phyloP scores from a whole-genome alignment of 371 early-diverging fungal species.

The Mortierella sp. region DNA sequence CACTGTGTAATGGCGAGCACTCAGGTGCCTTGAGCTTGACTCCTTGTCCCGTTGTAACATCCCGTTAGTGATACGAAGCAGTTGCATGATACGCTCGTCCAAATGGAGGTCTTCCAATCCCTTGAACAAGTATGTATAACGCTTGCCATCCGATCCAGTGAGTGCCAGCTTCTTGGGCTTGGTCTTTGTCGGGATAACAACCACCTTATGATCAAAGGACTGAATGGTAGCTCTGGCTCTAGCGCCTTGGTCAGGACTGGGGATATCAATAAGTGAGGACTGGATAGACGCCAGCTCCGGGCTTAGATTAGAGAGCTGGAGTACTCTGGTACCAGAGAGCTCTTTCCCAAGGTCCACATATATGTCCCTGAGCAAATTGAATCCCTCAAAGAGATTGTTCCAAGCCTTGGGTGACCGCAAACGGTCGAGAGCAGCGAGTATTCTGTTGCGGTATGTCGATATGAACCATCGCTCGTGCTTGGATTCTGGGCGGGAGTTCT shows the following conservation, averaged over 20 bases:
- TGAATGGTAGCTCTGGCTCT: conserved; percentile 58
- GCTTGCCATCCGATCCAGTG: conserved; percentile 77
- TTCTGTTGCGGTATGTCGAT: conserved; percentile 62
- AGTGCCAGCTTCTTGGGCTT: conserved; percentile 90
- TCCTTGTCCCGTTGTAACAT: conserved; percentile 70
- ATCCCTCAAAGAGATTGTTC: conserved; percentile 64
- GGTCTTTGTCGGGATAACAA: conserved; percentile 85
- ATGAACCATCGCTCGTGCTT: conserved; percentile 82
- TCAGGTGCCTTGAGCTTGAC: conserved; percentile 60
- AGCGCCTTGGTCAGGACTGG: conserved; percentile 47
- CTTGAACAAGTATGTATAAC: conserved; percentile 87
- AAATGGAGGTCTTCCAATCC: conserved; percentile 91
- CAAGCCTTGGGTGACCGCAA: conserved; percentile 65
- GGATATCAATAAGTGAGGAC: conserved; percentile 71
- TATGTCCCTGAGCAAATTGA: conserved; percentile 67
- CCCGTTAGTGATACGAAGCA: conserved; percentile 77
- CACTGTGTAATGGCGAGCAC: conserved; percentile 89
- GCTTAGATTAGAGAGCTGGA: conserved; percentile 70
- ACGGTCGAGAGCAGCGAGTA: conserved; percentile 59
- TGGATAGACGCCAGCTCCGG: conserved; percentile 68
- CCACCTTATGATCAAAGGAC: conserved; percentile 67
- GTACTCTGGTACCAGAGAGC: conserved; percentile 63
- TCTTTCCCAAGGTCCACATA: conserved; percentile 68
- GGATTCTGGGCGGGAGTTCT: conserved; percentile 46
- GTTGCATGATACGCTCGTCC: conserved; percentile 92